Base-by-base conservation (phyloP, 768 basidiomycete species). In the Hygrophoropsis aurantiaca region DNA sequence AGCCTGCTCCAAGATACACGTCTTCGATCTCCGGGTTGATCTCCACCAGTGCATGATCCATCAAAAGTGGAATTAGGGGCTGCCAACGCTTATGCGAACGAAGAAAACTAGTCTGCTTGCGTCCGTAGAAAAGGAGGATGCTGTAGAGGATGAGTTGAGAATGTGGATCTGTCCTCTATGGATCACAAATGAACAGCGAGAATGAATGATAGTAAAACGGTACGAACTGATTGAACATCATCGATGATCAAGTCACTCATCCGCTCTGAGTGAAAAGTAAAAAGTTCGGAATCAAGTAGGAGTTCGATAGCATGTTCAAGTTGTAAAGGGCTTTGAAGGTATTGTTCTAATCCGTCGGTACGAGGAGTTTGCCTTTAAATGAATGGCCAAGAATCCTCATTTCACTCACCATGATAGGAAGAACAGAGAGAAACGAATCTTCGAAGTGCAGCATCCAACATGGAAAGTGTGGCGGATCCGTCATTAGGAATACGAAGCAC, bases 241-340 rank as follows among this genome's bases (percentile, higher is more conserved):
- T 84, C 77, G 30, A 87, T 71, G 40, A 93, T 71, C 34, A 88
- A 78, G 54, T 91, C 87, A 46, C 85, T 81, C 90, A 94, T 94
- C 26, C 95, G 74, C 60, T 94, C 93, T 3, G 90, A 93, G 65
- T 97, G 93, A 58, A 89, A 94, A 2, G 79, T 66, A 58, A 97
- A 97, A 33, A 98, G 77, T 59, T 94, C 93, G 0, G 90, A 93
- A 44, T 83, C 80, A 34, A 94, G 71, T 11, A 98, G 70, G 24
- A 87, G 67, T 33, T 78, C 71, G 55, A 87, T 87, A 10, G 92
- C 92, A 61, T 93, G 86, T 51, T 92, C 82, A 38, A 97, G 75
- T 57, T 95, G 92, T 20, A 87, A 65, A 3, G 87, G 86, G 45
- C 81, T 85, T 51, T 90, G 85, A 33, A 98, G 75, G 66, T 90